Conservation (phyloP, 345 rosid species). For the Arabis alpina region DNA sequence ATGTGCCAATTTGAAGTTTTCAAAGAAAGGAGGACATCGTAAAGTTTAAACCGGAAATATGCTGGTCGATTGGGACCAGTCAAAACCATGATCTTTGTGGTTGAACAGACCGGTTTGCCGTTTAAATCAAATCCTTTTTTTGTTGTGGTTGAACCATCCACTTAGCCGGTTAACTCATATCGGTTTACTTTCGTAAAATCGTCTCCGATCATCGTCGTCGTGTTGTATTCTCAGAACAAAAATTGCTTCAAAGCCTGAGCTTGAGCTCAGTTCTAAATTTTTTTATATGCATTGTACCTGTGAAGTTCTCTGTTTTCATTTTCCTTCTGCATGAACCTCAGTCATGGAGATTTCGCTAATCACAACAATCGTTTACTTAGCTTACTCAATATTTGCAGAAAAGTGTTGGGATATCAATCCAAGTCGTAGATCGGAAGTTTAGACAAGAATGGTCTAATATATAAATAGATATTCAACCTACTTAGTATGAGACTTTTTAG, state of each 20-base stretch:
- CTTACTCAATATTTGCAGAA: constrained; percentile 55
- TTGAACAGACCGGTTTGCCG: no score
- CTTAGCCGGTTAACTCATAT: background rate
- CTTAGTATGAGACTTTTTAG: no score
- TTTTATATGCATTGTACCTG: constrained; percentile 2
- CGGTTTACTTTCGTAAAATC: background rate
- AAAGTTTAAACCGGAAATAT: no score
- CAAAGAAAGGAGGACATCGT: no score
- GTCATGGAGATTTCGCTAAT: constrained; percentile 44
- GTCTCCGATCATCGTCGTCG: background rate
- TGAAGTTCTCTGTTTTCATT: constrained; percentile 15
- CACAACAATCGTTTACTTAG: constrained; percentile 51
- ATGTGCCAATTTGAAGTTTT: no score
- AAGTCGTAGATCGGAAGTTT: no score
- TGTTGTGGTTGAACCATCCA: background rate
- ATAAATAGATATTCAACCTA: no score
- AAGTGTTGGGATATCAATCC: background rate
- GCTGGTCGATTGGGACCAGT: no score
- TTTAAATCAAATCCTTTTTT: no score
- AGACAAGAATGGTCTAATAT: no score
- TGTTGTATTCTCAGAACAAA: background rate
- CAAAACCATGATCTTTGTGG: no score
- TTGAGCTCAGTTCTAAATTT: background rate
- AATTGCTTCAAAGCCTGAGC: constrained; percentile 4
- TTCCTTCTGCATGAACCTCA: constrained; percentile 52